Evolutionary conservation across 768 basidiomycete genomes (phyloP), one percentile per base, ranked within the genome.

Genomic region (Lactifluus piperatus): DNA sequence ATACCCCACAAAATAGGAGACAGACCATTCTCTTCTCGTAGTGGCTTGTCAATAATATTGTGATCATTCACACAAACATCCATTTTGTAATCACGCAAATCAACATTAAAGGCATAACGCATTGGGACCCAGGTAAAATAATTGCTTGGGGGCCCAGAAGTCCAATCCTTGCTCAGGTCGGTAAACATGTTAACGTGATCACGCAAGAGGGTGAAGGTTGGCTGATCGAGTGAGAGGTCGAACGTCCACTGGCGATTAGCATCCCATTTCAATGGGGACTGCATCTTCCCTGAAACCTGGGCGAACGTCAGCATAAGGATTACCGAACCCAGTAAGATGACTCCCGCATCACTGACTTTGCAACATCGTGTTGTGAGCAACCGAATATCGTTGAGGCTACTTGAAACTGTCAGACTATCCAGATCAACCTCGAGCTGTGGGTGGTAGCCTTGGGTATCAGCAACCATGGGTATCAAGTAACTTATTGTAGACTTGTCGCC

Each of bases 131-230:
- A 98, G 47, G 84, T 85, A 62, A 85, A 76, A 69, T 85, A 89
- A 68, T 92, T 86, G 34, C 79, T 82, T 0, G 86, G 84, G 26
- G 90, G 87, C 4, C 92, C 93, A 11, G 87, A 82, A 24, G 77
- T 79, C 93, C 94, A 98, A 68, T 98, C 95, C 64, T 85, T 88
- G 34, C 85, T 84, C n/a, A 98, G 78, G 70, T 98, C 95, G 4
- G 85, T 85, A 67, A 98, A 81, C 80, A 97, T 90, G 66, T 92
- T 94, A 72, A 94, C 83, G 68, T 98, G 95, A 68, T 98, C 95
- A 44, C 93, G 83, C 11, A 98, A 76, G 20, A 97, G 76, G 68
- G 83, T 89, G 36, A 95, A 76, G 1, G 80, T 72, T 2, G 94
- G 86, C 52, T 83, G 82, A 8, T 82, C 79, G 26, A 98, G 73